phyloP scores from a whole-genome alignment of 768 basidiomycete species.

The Calocera viscosa region DNA sequence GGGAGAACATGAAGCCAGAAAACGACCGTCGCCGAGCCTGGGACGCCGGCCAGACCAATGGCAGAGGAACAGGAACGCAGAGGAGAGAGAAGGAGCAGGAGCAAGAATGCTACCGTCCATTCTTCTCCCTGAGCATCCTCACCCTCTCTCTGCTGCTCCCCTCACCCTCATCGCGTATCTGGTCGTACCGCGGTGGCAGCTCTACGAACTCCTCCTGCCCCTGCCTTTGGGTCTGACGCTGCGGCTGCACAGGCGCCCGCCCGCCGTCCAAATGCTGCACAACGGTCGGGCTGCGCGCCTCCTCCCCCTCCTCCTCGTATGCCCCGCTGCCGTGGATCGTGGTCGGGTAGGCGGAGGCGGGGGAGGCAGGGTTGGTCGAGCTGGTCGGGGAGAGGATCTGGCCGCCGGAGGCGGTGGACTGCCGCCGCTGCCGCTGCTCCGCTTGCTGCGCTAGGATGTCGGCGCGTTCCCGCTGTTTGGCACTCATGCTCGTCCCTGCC shows the following conservation, averaged over 20 bases:
- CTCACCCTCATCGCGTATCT: background rate
- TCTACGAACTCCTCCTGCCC: background rate
- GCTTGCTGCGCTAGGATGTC: background rate
- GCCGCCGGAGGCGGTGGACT: background rate
- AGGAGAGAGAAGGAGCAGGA: no score
- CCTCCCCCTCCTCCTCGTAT: background rate
- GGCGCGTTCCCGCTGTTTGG: background rate
- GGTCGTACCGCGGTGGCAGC: conserved; percentile 5
- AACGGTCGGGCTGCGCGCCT: background rate
- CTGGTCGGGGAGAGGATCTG: background rate
- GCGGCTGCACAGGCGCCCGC: background rate
- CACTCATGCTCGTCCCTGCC: background rate
- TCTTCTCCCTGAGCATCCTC: background rate
- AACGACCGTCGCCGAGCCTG: no score
- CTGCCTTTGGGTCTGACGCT: background rate
- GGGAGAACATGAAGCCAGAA: no score
- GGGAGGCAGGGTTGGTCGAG: background rate
- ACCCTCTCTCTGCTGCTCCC: background rate
- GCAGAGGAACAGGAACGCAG: background rate
- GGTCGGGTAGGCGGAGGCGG: background rate
- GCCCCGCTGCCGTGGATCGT: background rate
- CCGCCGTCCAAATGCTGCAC: conserved; percentile 1
- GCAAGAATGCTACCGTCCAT: background rate
- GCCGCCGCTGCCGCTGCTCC: background rate
- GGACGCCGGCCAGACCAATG: no score